A percentile compares a stretch with the other conserved stretches of the same genome.
Evolutionary conservation across 306 rosid genomes (phyloP).

Genomic region (Vachellia pachyceras): DNA sequence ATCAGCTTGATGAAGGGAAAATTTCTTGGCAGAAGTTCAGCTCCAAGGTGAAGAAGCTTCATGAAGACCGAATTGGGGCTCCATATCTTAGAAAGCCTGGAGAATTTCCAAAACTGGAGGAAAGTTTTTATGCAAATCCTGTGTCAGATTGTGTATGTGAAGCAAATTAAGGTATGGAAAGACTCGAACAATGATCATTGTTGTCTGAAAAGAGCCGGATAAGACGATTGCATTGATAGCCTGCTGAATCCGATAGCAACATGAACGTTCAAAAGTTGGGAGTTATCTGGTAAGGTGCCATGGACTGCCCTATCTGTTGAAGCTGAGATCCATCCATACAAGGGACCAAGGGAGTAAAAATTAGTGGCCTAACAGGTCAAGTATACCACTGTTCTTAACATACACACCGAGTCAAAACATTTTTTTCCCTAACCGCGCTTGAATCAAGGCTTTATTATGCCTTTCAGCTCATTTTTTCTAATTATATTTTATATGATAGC

Average conservation of each 20-base stretch:
- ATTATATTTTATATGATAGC: conserved; percentile 21
- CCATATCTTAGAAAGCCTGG: conserved; percentile 80
- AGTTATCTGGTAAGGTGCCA: conserved; percentile 27
- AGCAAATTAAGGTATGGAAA: conserved; percentile 43
- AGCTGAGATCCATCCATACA: conserved; percentile 25
- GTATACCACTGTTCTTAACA: conserved; percentile 38
- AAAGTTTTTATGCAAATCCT: conserved; percentile 95
- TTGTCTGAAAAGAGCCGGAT: not conserved
- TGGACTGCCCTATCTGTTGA: conserved; percentile 34
- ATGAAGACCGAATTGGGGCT: conserved; percentile 70
- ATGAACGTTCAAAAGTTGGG: conserved; percentile 37
- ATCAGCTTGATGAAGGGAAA: conserved; percentile 77
- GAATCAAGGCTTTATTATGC: conserved; percentile 10
- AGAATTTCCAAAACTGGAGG: conserved; percentile 93
- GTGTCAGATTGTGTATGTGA: conserved; percentile 88
- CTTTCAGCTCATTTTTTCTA: not conserved
- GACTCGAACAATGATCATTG: conserved; percentile 33
- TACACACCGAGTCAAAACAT: conserved; percentile 33
- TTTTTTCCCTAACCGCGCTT: conserved; percentile 43
- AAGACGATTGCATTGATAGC: not conserved
- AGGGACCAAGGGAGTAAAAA: conserved; percentile 17
- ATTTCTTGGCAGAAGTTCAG: conserved; percentile 84
- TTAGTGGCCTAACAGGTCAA: conserved; percentile 37
- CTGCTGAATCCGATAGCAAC: conserved; percentile 31
- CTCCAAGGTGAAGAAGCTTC: conserved; percentile 80